Evolutionary conservation across 2,329 filamentous ascomycete species (phyloP).

Genomic region (Gliomastix tumulicola): DNA sequence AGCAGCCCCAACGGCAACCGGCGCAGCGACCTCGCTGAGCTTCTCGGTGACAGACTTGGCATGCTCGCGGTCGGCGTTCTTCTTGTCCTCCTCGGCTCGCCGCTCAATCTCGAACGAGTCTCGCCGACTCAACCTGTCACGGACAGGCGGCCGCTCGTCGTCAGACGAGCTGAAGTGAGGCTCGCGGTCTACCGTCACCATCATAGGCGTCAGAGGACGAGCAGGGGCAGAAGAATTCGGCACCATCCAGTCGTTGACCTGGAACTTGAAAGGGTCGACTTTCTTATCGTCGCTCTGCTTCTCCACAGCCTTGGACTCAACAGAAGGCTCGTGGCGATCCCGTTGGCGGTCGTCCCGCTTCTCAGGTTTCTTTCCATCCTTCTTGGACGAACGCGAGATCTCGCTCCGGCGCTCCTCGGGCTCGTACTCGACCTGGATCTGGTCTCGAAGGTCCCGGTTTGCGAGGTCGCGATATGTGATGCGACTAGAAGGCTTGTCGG

Average conservation of each 20-base stretch:
- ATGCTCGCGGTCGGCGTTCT: slow-evolving; percentile 10
- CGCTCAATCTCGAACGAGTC: slow-evolving; percentile 40
- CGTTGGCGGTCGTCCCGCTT: no score
- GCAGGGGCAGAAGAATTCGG: slow-evolving; percentile 29
- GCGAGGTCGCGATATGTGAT: no score
- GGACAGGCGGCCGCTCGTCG: slow-evolving; percentile 20
- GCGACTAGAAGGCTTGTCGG: no score
- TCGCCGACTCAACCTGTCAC: slow-evolving; percentile 36
- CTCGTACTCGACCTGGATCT: slow-evolving; percentile 16
- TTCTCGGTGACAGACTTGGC: slow-evolving; percentile 31
- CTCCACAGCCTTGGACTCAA: no score
- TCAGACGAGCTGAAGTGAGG: slow-evolving; percentile 32
- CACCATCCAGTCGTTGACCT: slow-evolving; percentile 42
- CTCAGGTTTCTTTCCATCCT: slow-evolving; percentile 13
- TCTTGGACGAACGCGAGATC: slow-evolving; percentile 11
- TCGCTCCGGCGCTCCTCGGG: slow-evolving; percentile 16
- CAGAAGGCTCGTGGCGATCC: no score
- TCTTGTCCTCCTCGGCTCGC: slow-evolving; percentile 20
- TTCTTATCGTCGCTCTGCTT: no score
- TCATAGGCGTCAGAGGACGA: slow-evolving; percentile 38
- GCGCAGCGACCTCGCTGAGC: slow-evolving; percentile 38
- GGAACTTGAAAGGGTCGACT: slow-evolving; percentile 53
- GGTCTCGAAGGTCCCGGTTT: slow-evolving; percentile 15
- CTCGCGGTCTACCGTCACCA: slow-evolving; percentile 47
- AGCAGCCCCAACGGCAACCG: slow-evolving; percentile 37